Evolutionary conservation across 345 rosid species (phyloP), one percentile per base, ranked within the genome.

Genomic region (Linum usitatissimum): DNA sequence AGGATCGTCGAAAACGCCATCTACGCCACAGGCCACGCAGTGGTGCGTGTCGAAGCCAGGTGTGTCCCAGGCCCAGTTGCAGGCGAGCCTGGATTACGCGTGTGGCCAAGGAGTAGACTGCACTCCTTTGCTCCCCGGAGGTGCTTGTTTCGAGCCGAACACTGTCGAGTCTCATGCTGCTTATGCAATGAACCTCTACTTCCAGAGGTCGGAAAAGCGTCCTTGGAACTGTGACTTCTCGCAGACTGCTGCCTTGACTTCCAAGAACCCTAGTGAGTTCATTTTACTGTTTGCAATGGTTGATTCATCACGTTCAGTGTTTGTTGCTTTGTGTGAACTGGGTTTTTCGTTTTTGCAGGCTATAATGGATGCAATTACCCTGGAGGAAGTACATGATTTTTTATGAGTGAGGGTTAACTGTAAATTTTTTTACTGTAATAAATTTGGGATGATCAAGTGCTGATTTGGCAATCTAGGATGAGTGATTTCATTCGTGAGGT

Each of bases 161-260:
- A 83, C 79, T 1, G 0, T 91, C 18, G 71, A 57, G n/a, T 79
- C 88, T 0, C 96, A 86, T 58, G 81, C 91, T 13, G 78, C 96
- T 17, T 91, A 70, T 65, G 97, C 96, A 75, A 91, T 86, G 94
- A 88, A 86, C 64, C 79, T 79, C 6, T 81, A 78, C 71, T 91
- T 79, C 71, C 97, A 91, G 71, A 70, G 51, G 4, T 75, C 85
- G 19, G 77, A 31, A 7, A 78, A 68, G 76, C 71, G 72, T 48
- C 82, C 88, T 10, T 67, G 61, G 82, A 76, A 79, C 66, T 88
- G 94, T 57, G 90, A 91, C 67, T 91, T 89, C 83, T 78, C 86
- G 9, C 79, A 81, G 68, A 76, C 95, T 4, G 98, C 94, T 30
- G 64, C 54, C 18, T 18, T 60, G 18, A 10, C 63, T 9, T 60